Conservation (phyloP, 2,329 filamentous ascomycete genomes). For the Botrytis hyacinthi region DNA sequence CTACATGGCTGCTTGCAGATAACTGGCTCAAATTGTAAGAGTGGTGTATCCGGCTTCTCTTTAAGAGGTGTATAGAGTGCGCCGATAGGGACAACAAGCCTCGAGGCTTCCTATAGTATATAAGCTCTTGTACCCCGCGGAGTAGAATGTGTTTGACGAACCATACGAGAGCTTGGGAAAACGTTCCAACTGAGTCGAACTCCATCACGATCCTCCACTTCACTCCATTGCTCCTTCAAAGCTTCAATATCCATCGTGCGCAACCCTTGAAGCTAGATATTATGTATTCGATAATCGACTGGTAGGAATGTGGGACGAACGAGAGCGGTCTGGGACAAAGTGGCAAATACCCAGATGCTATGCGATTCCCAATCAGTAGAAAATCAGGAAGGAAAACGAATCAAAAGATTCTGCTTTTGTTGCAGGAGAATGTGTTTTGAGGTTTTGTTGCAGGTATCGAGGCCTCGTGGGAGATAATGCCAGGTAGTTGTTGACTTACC, state of each 20-base stretch:
- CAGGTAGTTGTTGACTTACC: slow-evolving; percentile 22
- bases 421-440: slow-evolving; percentile 4
- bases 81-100: slow-evolving; percentile 92
- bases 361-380: not conserved
- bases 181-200: slow-evolving; percentile 98
- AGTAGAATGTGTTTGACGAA: slow-evolving; percentile 44
- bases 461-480: slow-evolving; percentile 18
- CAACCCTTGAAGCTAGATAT: slow-evolving; percentile 14
- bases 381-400: not conserved
- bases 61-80: slow-evolving; percentile 94
- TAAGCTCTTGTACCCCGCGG: slow-evolving; percentile 28
- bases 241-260: slow-evolving; percentile 36
- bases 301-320: not conserved
- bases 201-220: slow-evolving; percentile 94
- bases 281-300: slow-evolving; percentile 1
- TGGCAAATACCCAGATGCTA: not conserved
- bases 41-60: slow-evolving; percentile 84
- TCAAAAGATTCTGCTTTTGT: not conserved
- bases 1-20: slow-evolving; percentile 95
- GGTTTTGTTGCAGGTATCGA: not conserved
- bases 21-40: slow-evolving; percentile 94
- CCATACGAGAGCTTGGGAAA: slow-evolving; percentile 97
- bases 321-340: not conserved
- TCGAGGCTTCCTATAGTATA: slow-evolving; percentile 74
- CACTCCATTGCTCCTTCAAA: slow-evolving; percentile 44